A percentile compares a stretch with the other conserved stretches of the same genome.
Evolutionary conservation across 2,329 filamentous ascomycete genomes (phyloP).

Genomic region (Pseudodiploospora longispora): DNA sequence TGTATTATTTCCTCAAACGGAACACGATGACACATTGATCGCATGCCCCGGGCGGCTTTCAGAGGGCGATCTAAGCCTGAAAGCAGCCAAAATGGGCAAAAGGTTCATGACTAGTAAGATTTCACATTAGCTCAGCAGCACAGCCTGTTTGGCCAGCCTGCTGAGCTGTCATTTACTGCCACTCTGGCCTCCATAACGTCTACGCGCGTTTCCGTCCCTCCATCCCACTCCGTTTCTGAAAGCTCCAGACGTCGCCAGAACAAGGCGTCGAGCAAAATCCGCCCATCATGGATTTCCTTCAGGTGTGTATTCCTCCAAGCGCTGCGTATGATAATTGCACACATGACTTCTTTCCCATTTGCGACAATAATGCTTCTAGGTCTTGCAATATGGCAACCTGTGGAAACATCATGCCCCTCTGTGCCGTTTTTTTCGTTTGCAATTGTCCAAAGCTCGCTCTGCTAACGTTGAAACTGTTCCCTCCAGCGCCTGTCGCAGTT

Average conservation of each 20-base stretch:
- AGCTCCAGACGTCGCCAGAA: slow-evolving; percentile 3
- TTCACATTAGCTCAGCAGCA: slow-evolving; percentile 9
- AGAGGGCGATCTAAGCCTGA: too few relatives aligned
- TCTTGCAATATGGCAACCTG: neutral
- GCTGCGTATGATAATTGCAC: neutral
- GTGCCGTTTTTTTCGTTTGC: too few relatives aligned
- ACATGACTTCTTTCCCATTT: neutral
- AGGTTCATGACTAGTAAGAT: neutral
- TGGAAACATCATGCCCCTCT: too few relatives aligned
- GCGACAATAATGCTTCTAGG: neutral
- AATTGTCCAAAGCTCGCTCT: too few relatives aligned
- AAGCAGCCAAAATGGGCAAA: too few relatives aligned
- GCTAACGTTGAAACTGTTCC: neutral
- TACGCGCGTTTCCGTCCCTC: slow-evolving; percentile 3
- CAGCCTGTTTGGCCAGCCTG: too few relatives aligned
- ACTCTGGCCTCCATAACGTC: slow-evolving; percentile 8
- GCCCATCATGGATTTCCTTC: slow-evolving; percentile 38
- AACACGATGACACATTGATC: too few relatives aligned
- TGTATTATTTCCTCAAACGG: too few relatives aligned
- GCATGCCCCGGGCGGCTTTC: too few relatives aligned
- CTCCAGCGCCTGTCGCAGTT: slow-evolving; percentile 65
- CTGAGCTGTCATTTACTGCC: slow-evolving; percentile 2
- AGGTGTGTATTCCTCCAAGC: slow-evolving; percentile 22
- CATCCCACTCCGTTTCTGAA: neutral
- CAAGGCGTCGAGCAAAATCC: slow-evolving; percentile 8